Evolutionary conservation across 306 rosid species (phyloP).

Genomic region (Pyrus communis): DNA sequence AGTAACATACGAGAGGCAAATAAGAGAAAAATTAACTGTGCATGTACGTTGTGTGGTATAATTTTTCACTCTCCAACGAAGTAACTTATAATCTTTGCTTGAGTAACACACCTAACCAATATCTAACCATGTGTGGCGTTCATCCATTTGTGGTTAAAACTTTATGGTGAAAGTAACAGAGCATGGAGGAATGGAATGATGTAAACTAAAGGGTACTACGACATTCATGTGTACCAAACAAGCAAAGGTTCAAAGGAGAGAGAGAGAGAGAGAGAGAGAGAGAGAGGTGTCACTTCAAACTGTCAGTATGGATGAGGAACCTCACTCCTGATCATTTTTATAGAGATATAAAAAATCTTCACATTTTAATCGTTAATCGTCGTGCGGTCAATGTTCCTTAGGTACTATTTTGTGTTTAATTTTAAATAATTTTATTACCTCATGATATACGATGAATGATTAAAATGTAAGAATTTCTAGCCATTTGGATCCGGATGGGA

Average conservation of each 20-base stretch:
- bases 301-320: not conserved
- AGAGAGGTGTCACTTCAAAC: not conserved
- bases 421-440: too few species aligned
- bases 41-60: not conserved
- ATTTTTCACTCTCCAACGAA: conserved; percentile 8
- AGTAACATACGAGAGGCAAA: not conserved
- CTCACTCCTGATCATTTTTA: too few species aligned
- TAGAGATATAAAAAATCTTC: too few species aligned
- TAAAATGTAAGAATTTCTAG: too few species aligned
- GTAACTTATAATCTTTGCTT: conserved; percentile 41
- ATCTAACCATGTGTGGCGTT: conserved; percentile 21
- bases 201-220: conserved; percentile 23
- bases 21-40: too few species aligned
- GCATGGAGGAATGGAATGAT: conserved; percentile 53
- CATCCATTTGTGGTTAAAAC: conserved; percentile 42
- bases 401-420: too few species aligned
- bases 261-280: not conserved
- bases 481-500: too few species aligned
- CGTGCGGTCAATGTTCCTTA: too few species aligned
- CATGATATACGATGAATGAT: too few species aligned
- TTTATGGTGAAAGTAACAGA: conserved; percentile 57
- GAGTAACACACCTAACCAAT: conserved; percentile 35
- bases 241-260: conserved; percentile 41
- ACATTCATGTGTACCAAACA: conserved; percentile 52
- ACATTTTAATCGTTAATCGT: too few species aligned